Conservation (phyloP, 805 yeast genomes). For the Candida parachauliodes region DNA sequence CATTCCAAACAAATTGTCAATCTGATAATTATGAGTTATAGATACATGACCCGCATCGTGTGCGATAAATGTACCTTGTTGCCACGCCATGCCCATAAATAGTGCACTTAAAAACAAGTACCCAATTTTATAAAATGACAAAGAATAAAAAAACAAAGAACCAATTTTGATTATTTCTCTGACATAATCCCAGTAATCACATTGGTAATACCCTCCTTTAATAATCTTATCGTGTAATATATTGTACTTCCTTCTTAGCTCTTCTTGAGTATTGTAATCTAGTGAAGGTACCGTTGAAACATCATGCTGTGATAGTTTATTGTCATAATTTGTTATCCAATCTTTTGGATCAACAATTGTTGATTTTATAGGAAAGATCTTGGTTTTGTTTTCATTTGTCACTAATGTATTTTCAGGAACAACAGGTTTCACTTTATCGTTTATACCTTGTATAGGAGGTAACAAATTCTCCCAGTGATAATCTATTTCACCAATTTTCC, state of each 20-base stretch:
- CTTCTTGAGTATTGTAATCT: constrained; percentile 63
- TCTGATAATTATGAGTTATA: constrained; percentile 73
- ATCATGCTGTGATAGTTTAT: constrained; percentile 52
- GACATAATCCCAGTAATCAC: constrained; percentile 71
- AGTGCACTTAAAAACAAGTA: constrained; percentile 57
- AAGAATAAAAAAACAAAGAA: constrained; percentile 48
- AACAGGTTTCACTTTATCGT: constrained; percentile 44
- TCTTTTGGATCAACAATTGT: constrained; percentile 53
- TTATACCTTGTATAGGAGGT: constrained; percentile 90
- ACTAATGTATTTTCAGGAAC: constrained; percentile 49
- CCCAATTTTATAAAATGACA: constrained; percentile 43
- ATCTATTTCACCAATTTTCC: constrained; percentile 63
- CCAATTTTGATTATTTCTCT: constrained; percentile 63
- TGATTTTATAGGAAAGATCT: constrained; percentile 28
- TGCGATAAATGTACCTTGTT: constrained; percentile 80
- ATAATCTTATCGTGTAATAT: constrained; percentile 54
- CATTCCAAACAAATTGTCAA: constrained; percentile 73
- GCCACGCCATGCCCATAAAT: constrained; percentile 77
- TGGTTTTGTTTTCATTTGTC: constrained; percentile 29
- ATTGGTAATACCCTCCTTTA: constrained; percentile 61
- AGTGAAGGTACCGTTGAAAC: constrained; percentile 56
- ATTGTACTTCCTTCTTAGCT: constrained; percentile 54
- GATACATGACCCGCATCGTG: constrained; percentile 90
- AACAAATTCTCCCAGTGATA: constrained; percentile 65
- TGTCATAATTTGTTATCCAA: constrained; percentile 56